Conservation (phyloP, 2,329 filamentous ascomycete species). For the Trichothecium sympodiale region DNA sequence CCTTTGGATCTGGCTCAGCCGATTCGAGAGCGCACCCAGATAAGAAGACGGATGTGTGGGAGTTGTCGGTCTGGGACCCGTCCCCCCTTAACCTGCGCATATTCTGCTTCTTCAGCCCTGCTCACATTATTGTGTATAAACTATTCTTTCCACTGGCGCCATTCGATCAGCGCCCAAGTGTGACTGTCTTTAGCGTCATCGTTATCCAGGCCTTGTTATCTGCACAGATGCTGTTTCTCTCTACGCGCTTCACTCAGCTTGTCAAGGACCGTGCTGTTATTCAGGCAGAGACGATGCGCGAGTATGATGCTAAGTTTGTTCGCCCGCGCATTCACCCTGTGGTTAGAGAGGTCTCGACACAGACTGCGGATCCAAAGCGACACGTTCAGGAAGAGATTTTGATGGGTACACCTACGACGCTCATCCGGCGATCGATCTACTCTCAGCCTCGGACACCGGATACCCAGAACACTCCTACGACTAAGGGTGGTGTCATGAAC, state of each 20-base stretch:
- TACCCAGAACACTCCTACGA: too few species aligned
- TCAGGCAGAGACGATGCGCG: conserved; percentile 83
- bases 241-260: conserved; percentile 69
- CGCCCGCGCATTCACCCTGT: conserved; percentile 77
- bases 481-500: conserved; percentile 16
- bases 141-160: conserved; percentile 70
- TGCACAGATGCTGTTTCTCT: conserved; percentile 62
- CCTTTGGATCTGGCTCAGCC: conserved; percentile 60
- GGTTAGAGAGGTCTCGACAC: conserved; percentile 68
- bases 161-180: conserved; percentile 70
- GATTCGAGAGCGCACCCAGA: conserved; percentile 77
- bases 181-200: conserved; percentile 77
- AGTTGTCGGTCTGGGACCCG: conserved; percentile 88
- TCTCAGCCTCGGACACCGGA: conserved; percentile 46
- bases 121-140: conserved; percentile 84
- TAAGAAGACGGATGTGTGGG: conserved; percentile 81
- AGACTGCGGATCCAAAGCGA: conserved; percentile 47
- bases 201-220: conserved; percentile 66
- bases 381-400: conserved; percentile 33
- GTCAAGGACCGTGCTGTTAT: conserved; percentile 75
- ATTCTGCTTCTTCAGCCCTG: conserved; percentile 86
- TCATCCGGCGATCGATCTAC: conserved; percentile 65
- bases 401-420: conserved; percentile 42
- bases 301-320: conserved; percentile 94
- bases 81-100: conserved; percentile 70